These are phyloP conservation scores for Alternaria sp. DNA, from an alignment of 2,329 filamentous ascomycete species.

Conservation along the genomic window DNA sequence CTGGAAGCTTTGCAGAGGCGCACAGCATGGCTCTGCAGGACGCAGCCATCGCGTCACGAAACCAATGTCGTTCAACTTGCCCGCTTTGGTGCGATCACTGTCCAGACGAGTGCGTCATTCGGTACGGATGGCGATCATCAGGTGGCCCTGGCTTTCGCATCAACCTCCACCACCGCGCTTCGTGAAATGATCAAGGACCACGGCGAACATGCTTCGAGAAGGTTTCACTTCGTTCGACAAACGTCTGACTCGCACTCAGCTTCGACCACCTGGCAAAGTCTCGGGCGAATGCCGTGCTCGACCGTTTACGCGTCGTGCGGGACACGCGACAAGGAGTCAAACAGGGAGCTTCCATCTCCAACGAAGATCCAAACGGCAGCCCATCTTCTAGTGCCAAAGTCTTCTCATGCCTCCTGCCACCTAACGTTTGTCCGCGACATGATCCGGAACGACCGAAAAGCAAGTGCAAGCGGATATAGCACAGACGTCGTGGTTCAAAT, in stretches of 20 bases:
- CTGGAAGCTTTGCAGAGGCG: constrained; percentile 20
- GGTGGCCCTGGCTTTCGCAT: constrained; percentile 29
- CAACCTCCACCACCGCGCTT: constrained; percentile 18
- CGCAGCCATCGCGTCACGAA: constrained; percentile 36
- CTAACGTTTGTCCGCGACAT: neutral
- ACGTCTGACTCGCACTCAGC: constrained; percentile 10
- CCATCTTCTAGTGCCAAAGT: constrained; percentile 16
- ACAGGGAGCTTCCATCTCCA: constrained; percentile 12
- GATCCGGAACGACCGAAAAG: constrained; percentile 8
- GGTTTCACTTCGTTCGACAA: constrained; percentile 34
- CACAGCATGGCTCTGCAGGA: constrained; percentile 18
- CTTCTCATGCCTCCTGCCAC: neutral
- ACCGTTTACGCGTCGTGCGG: neutral
- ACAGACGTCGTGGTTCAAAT: neutral
- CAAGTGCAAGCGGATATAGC: neutral
- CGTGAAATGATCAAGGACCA: constrained; percentile 30
- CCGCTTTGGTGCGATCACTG: constrained; percentile 16
- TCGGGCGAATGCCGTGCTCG: neutral
- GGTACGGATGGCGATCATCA: constrained; percentile 40
- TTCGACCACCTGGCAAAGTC: neutral
- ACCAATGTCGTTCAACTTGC: constrained; percentile 36
- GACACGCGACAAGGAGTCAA: neutral
- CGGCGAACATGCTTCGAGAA: constrained; percentile 41
- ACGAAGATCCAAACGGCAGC: constrained; percentile 18
- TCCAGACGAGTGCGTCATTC: constrained; percentile 36